phyloP scores from a whole-genome alignment of 495 filamentous ascomycete species.

The Aspergillus nidulans region DNA sequence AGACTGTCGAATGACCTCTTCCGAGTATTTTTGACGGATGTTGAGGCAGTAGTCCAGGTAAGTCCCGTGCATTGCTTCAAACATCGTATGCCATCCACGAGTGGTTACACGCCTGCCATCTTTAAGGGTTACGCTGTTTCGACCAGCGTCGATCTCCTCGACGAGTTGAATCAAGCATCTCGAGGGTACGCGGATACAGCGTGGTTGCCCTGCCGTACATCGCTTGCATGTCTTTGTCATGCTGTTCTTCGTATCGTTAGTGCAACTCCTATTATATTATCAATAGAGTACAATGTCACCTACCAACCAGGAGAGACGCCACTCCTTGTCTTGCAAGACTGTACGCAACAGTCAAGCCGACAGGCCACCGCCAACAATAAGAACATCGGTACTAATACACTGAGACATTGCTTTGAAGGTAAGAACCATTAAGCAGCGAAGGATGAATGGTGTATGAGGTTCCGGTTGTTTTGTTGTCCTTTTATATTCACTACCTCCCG shows the following conservation, averaged over 20 bases:
- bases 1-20: not conserved
- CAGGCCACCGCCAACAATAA: constrained; percentile 7
- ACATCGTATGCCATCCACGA: constrained; percentile 11
- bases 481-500: not conserved
- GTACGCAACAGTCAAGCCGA: constrained; percentile 5
- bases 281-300: not conserved
- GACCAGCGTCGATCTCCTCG: not conserved
- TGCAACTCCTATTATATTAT: not conserved
- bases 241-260: constrained; percentile 4
- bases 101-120: constrained; percentile 4
- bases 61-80: constrained; percentile 5
- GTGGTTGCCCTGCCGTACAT: constrained; percentile 9
- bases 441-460: not conserved
- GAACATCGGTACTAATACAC: constrained; percentile 7
- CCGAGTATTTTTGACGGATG: constrained; percentile 10
- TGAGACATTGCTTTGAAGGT: not conserved
- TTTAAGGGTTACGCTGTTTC: constrained; percentile 12
- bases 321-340: constrained; percentile 1
- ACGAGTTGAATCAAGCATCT: constrained; percentile 12
- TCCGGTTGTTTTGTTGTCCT: not conserved
- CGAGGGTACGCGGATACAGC: constrained; percentile 1
- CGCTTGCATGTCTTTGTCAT: constrained; percentile 5
- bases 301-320: not conserved
- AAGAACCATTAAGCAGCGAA: not conserved
- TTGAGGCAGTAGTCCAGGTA: constrained; percentile 8